Percentiles rank a stretch among this genome's conserved stretches.
phyloP scores from a whole-genome alignment of 208 protist genomes.

The Crithidia sp. region DNA sequence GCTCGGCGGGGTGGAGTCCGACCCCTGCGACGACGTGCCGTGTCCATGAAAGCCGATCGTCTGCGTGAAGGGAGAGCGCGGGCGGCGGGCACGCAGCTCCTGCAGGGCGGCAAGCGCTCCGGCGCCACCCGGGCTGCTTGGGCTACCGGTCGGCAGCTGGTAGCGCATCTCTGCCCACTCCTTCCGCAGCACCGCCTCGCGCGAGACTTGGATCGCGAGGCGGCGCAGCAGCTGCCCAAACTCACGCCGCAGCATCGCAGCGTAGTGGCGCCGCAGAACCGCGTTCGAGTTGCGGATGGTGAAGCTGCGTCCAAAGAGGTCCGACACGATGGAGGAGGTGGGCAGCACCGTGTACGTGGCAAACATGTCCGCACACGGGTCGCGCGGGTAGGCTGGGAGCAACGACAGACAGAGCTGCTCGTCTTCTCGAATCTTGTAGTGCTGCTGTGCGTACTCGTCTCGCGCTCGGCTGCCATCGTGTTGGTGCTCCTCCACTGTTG shows the following conservation, averaged over 20 bases:
- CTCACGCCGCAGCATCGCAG: constrained; percentile 46
- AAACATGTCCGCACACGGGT: constrained; percentile 49
- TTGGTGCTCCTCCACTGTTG: constrained; percentile 20
- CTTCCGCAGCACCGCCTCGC: constrained; percentile 33
- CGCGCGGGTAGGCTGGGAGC: constrained; percentile 25
- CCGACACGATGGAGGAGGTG: constrained; percentile 56
- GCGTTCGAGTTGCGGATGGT: constrained; percentile 62
- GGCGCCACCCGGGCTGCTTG: constrained; percentile 1
- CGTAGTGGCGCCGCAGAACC: constrained; percentile 49
- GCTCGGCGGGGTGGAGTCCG: constrained; percentile 35
- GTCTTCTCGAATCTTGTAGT: constrained; percentile 14
- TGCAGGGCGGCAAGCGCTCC: constrained; percentile 21
- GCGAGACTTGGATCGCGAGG: constrained; percentile 34
- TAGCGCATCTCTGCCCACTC: constrained; percentile 26
- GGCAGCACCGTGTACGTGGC: constrained; percentile 70
- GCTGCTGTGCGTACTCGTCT: constrained; percentile 21
- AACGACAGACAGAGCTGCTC: constrained; percentile 22
- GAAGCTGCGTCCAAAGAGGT: constrained; percentile 68
- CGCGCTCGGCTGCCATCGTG: constrained; percentile 6
- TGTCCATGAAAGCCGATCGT: constrained; percentile 9
- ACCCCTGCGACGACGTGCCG: constrained; percentile 24
- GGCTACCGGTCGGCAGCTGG: neutral
- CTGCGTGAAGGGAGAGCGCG: constrained; percentile 30
- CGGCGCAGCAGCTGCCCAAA: constrained; percentile 38
- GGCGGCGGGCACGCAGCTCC: constrained; percentile 24